Percentiles rank a stretch among this genome's conserved stretches.
phyloP scores from a whole-genome alignment of 345 rosid species.

The Combretum micranthum region DNA sequence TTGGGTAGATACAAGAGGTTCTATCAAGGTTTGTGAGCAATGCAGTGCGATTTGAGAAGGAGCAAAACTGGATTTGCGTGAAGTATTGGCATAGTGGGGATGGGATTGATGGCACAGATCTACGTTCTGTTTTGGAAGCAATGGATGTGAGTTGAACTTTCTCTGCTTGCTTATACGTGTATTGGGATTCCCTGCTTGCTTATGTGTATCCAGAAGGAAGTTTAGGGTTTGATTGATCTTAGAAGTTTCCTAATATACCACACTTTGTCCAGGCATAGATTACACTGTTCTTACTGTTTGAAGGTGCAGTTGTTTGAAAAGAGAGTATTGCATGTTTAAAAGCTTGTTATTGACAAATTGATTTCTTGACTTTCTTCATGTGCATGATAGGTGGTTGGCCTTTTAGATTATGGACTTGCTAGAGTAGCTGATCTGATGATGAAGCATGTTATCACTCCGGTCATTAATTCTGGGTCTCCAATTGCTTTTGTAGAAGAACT shows the following conservation, averaged over 20 bases:
- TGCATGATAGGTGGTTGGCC: constrained; percentile 59
- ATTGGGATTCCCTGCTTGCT: not conserved
- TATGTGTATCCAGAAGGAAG: not conserved
- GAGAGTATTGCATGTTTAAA: not conserved
- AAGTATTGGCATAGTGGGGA: constrained; percentile 38
- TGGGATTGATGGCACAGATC: constrained; percentile 46
- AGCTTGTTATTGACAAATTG: constrained; percentile 1
- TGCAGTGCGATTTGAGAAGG: constrained; percentile 67
- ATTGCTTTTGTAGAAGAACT: constrained; percentile 44
- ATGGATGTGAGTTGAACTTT: constrained; percentile 59
- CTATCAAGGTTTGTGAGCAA: constrained; percentile 59
- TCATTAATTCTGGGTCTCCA: constrained; percentile 51
- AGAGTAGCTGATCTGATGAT: constrained; percentile 83
- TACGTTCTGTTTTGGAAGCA: constrained; percentile 59
- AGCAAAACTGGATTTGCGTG: constrained; percentile 40
- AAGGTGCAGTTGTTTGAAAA: too few relatives aligned
- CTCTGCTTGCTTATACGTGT: not conserved
- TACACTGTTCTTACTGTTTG: too few relatives aligned
- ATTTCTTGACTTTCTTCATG: constrained; percentile 12
- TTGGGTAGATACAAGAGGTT: constrained; percentile 88
- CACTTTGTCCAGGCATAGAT: too few relatives aligned
- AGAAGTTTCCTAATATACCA: too few relatives aligned
- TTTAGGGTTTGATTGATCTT: too few relatives aligned
- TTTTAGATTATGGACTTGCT: constrained; percentile 82
- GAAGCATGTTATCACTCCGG: constrained; percentile 71